Evolutionary conservation across 768 basidiomycete species (phyloP).

Genomic region (Vishniacozyma victoriae): DNA sequence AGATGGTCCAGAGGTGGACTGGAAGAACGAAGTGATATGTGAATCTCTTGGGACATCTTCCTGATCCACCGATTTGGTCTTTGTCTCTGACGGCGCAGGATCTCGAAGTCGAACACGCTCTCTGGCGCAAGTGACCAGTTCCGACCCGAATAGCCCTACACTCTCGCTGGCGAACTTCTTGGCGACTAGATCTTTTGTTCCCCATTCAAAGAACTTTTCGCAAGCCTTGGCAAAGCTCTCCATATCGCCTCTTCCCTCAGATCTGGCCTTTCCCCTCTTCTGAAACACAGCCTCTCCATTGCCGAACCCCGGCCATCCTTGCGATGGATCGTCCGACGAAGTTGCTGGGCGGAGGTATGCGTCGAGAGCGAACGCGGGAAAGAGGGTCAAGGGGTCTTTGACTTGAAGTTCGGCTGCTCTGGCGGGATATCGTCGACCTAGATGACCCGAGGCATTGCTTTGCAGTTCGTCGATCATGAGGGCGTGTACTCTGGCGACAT

Average conservation of each 20-base stretch:
- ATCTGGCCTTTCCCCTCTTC: conserved; percentile 25
- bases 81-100: conserved; percentile 2
- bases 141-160: conserved; percentile 66
- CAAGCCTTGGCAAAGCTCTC: conserved; percentile 66
- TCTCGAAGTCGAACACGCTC: conserved; percentile 58
- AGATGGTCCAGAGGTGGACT: conserved; percentile 39
- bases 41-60: conserved; percentile 5
- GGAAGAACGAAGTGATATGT: conserved; percentile 48
- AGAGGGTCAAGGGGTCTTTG: conserved; percentile 64
- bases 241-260: conserved; percentile 40
- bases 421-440: conserved; percentile 50
- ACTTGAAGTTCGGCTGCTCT: conserved; percentile 65
- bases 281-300: conserved; percentile 8
- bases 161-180: conserved; percentile 66
- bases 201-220: conserved; percentile 90
- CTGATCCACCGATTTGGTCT: too few species aligned
- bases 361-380: conserved; percentile 66
- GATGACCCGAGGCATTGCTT: conserved; percentile 61
- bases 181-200: conserved; percentile 70
- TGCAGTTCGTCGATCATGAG: conserved; percentile 30
- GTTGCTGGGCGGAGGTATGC: conserved; percentile 73
- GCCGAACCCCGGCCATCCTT: conserved; percentile 42
- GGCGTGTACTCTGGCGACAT: conserved; percentile 4
- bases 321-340: conserved; percentile 9
- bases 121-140: conserved; percentile 66